Evolutionary conservation across 345 rosid species (phyloP).

Genomic region (Murraya koenigii): DNA sequence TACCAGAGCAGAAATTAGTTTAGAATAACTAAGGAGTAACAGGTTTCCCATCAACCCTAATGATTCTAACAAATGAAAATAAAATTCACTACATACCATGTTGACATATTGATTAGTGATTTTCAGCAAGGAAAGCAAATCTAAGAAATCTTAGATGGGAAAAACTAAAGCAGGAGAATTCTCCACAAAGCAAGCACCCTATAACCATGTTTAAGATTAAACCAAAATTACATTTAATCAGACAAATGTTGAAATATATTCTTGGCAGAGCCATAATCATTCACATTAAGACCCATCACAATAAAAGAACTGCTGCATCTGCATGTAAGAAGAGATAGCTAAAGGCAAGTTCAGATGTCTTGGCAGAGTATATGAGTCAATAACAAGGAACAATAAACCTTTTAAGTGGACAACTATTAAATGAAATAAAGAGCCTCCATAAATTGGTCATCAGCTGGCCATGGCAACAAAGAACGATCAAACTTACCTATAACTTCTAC

Average conservation of each 20-base stretch:
- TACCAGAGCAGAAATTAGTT: background rate
- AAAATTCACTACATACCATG: background rate
- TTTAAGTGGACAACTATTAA: background rate
- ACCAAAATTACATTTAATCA: background rate
- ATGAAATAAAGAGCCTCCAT: background rate
- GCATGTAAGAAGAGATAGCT: background rate
- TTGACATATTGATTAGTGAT: background rate
- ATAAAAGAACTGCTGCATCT: background rate
- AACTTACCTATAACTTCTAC: background rate
- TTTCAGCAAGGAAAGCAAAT: background rate
- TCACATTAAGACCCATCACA: background rate
- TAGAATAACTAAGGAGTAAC: background rate
- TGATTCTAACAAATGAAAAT: background rate
- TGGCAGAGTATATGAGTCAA: background rate
- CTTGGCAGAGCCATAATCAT: background rate
- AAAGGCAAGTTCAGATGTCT: background rate
- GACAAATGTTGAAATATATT: background rate
- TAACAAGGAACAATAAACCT: background rate
- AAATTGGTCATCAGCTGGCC: background rate
- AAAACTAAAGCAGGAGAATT: slow-evolving; percentile 2
- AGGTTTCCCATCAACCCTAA: background rate
- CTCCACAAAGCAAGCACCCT: background rate
- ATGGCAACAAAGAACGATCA: background rate
- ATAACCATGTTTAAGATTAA: background rate
- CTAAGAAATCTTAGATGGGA: background rate